phyloP scores from a whole-genome alignment of 768 basidiomycete genomes.

The Lyophyllum decastes region DNA sequence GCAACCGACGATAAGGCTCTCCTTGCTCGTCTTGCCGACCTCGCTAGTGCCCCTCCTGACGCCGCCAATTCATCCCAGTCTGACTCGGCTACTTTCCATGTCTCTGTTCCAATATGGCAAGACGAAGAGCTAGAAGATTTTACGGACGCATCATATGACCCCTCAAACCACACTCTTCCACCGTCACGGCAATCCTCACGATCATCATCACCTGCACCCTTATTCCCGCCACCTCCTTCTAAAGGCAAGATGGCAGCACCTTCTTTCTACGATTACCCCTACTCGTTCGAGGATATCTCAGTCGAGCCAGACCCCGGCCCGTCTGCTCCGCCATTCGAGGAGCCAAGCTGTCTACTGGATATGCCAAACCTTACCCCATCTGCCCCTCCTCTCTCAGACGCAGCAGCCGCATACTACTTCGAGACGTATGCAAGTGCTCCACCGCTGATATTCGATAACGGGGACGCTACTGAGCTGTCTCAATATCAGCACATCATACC shows the following conservation, averaged over 20 bases:
- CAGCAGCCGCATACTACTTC: slow-evolving; percentile 9
- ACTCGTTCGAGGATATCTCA: slow-evolving; percentile 36
- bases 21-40: slow-evolving; percentile 51
- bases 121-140: slow-evolving; percentile 49
- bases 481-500: slow-evolving; percentile 7
- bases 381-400: slow-evolving; percentile 31
- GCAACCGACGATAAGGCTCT: slow-evolving; percentile 65
- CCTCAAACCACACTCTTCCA: neutral
- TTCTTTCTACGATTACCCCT: slow-evolving; percentile 42
- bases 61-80: slow-evolving; percentile 12
- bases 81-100: slow-evolving; percentile 20
- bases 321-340: slow-evolving; percentile 48
- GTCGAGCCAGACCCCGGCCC: slow-evolving; percentile 38
- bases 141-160: slow-evolving; percentile 14
- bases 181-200: slow-evolving; percentile 11
- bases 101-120: slow-evolving; percentile 56
- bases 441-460: neutral
- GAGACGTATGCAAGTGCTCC: slow-evolving; percentile 15
- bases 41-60: slow-evolving; percentile 48
- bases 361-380: slow-evolving; percentile 42
- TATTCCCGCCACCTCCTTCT: slow-evolving; percentile 46
- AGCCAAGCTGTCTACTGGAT: slow-evolving; percentile 33
- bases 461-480: neutral
- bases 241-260: slow-evolving; percentile 42
- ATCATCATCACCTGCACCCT: slow-evolving; percentile 24